Percentiles rank a stretch among this genome's conserved stretches.
phyloP scores from a whole-genome alignment of 179 eudicot genomes.

The Silene coronaria region DNA sequence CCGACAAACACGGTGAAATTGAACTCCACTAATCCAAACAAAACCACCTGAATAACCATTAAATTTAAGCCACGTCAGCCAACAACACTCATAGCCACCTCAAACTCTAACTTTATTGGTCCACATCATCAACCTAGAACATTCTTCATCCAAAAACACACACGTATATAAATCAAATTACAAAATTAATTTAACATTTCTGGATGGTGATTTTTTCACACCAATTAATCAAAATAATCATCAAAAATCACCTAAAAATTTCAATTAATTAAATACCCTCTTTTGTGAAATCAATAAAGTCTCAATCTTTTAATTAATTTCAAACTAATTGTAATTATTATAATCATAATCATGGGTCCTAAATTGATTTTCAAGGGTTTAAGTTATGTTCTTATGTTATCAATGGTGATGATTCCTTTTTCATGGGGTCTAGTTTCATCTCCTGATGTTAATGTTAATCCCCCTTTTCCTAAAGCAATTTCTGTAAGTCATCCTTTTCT shows the following conservation, averaged over 20 bases:
- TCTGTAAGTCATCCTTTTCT: slow-evolving; percentile 37
- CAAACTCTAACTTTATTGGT: slow-evolving; percentile 39
- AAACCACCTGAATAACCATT: neutral
- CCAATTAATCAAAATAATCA: neutral
- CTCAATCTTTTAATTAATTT: neutral
- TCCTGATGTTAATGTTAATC: slow-evolving; percentile 40
- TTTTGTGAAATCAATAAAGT: neutral
- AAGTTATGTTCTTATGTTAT: slow-evolving; percentile 8
- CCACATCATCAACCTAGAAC: slow-evolving; percentile 45
- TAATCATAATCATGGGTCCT: slow-evolving; percentile 16
- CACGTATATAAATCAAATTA: neutral
- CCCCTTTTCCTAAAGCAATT: slow-evolving; percentile 55
- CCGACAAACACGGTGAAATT: slow-evolving; percentile 13
- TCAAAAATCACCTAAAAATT: neutral
- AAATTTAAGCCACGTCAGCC: neutral
- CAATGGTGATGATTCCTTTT: slow-evolving; percentile 23
- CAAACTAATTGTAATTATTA: neutral
- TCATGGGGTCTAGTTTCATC: slow-evolving; percentile 42
- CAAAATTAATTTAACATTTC: neutral
- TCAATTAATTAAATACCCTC: neutral
- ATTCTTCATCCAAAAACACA: neutral
- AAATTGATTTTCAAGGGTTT: slow-evolving; percentile 1
- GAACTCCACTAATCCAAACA: no score
- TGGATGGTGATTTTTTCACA: neutral
- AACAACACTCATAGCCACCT: slow-evolving; percentile 16